Percentiles rank a stretch among this genome's conserved stretches.
phyloP scores from a whole-genome alignment of 2,329 filamentous ascomycete species.

The Apiospora pterosperma region DNA sequence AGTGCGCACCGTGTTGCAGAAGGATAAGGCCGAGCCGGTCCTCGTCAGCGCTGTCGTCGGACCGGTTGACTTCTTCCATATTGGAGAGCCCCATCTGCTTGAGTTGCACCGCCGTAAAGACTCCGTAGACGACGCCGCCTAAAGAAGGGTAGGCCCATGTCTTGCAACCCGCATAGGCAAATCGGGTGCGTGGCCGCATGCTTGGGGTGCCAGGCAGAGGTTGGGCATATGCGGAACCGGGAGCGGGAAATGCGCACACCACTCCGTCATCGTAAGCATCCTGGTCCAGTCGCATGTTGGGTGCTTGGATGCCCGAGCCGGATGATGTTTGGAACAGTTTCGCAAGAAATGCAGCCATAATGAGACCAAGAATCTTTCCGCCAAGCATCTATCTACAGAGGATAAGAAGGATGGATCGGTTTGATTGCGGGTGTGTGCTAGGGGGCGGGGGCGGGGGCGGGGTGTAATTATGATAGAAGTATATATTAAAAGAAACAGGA shows the following conservation, averaged over 20 bases:
- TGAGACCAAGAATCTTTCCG: too few relatives aligned
- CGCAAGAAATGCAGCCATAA: too few relatives aligned
- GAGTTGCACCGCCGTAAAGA: slow-evolving; percentile 1
- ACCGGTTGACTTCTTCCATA: background rate
- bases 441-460: too few relatives aligned
- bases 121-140: background rate
- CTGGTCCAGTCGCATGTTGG: background rate
- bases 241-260: background rate
- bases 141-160: background rate
- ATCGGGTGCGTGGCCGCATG: background rate
- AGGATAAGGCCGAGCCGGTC: background rate
- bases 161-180: background rate
- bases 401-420: too few relatives aligned
- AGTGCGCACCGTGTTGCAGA: background rate
- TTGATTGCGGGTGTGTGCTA: too few relatives aligned
- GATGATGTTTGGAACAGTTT: too few relatives aligned
- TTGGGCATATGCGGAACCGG: background rate
- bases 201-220: background rate
- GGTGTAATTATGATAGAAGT: too few relatives aligned
- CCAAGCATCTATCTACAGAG: too few relatives aligned
- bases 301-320: background rate
- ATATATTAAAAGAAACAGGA: too few relatives aligned
- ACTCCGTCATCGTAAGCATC: background rate
- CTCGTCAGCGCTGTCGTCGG: background rate
- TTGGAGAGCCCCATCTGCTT: background rate